phyloP scores from a whole-genome alignment of 345 rosid genomes.

The Raphanus raphanistrum region DNA sequence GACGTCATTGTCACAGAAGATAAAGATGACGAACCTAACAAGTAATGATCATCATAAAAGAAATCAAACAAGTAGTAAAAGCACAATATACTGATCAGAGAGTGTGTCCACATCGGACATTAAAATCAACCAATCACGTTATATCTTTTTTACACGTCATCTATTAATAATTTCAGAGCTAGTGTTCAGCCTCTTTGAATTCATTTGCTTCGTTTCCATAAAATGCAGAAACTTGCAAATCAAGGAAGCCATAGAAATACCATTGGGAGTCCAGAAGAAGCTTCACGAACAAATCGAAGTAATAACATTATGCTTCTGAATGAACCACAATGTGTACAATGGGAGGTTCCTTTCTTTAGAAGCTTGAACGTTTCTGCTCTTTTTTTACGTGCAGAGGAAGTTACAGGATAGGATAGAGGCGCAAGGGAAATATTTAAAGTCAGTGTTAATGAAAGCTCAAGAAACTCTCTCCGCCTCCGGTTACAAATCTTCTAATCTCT shows the following conservation, averaged over 20 bases:
- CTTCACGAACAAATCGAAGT: conserved; percentile 9
- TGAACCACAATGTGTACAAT: not conserved
- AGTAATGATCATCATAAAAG: not conserved
- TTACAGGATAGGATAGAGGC: conserved; percentile 77
- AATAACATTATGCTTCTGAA: not conserved
- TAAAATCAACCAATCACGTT: no score
- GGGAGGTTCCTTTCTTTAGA: not conserved
- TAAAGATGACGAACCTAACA: not conserved
- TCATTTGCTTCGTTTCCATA: not conserved
- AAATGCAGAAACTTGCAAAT: not conserved
- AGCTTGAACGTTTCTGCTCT: not conserved
- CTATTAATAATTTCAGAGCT: not conserved
- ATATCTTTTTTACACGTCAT: no score
- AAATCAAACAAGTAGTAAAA: not conserved
- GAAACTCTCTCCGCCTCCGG: conserved; percentile 59
- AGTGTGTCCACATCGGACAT: no score
- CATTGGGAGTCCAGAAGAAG: not conserved
- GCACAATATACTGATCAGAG: no score
- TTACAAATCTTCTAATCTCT: conserved; percentile 36
- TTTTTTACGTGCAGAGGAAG: conserved; percentile 66
- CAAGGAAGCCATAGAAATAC: not conserved
- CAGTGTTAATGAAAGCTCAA: conserved; percentile 76
- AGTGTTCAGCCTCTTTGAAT: not conserved
- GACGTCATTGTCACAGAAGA: not conserved
- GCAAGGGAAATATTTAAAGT: conserved; percentile 72